phyloP scores from a whole-genome alignment of 192 early-diverging fungal species.

The Rhizoclosmatium globosum region DNA sequence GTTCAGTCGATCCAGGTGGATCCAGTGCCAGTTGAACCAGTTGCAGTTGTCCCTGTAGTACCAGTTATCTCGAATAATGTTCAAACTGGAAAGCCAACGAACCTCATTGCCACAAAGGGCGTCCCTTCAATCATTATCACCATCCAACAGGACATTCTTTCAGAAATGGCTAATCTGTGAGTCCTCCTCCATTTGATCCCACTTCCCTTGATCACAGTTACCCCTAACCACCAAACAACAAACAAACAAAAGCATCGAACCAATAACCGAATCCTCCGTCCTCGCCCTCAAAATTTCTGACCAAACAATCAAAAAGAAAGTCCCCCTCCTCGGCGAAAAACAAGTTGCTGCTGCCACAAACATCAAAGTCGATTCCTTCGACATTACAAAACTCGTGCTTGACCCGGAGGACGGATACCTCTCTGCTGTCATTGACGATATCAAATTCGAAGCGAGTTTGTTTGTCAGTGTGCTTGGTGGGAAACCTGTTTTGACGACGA shows the following conservation, averaged over 20 bases:
- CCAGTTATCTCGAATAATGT: no score
- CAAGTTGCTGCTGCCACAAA: constrained; percentile 9
- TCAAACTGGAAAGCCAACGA: neutral
- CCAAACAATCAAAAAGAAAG: constrained; percentile 17
- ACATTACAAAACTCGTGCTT: constrained; percentile 5
- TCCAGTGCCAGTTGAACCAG: neutral
- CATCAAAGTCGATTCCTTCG: constrained; percentile 11
- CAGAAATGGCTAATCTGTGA: constrained; percentile 6
- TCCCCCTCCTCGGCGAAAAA: constrained; percentile 11
- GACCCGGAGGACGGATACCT: constrained; percentile 10
- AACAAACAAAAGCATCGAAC: constrained; percentile 8
- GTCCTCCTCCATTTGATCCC: neutral
- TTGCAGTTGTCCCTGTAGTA: no score
- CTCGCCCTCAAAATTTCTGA: constrained; percentile 17
- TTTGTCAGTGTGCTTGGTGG: neutral
- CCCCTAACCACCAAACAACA: neutral
- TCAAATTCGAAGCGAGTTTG: constrained; percentile 4
- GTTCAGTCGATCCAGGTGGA: neutral
- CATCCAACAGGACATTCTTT: neutral
- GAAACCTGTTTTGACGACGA: neutral
- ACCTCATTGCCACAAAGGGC: neutral
- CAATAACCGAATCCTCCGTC: constrained; percentile 19
- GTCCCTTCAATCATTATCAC: constrained; percentile 4
- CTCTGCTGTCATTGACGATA: neutral
- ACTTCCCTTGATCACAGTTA: neutral